Evolutionary conservation across 257 asterid genomes (phyloP).

Genomic region (Solanum infundibuliforme): DNA sequence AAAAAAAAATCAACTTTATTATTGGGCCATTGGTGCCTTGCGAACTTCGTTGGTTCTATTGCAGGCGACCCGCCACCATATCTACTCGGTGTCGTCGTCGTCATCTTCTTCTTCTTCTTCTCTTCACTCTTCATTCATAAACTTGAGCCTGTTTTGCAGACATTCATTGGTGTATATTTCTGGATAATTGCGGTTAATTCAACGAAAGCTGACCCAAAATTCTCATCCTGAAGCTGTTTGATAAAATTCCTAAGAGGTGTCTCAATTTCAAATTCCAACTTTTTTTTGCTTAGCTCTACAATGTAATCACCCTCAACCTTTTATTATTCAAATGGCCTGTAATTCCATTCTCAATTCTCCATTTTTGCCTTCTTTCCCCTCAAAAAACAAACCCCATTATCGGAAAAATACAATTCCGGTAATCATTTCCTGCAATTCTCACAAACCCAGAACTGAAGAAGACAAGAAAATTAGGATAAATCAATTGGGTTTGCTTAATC

Average conservation of each 20-base stretch:
- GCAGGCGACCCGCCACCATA: background rate
- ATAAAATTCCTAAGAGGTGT: background rate
- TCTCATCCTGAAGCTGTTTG: background rate
- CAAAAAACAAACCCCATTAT: constrained; percentile 8
- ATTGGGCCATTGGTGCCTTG: background rate
- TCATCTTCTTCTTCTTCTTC: background rate
- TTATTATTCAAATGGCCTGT: constrained; percentile 16
- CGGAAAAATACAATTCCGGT: constrained; percentile 17
- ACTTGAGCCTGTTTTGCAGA: background rate
- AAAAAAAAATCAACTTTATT: background rate
- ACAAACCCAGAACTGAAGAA: constrained; percentile 18
- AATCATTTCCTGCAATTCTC: constrained; percentile 28
- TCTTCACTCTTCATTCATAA: background rate
- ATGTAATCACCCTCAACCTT: background rate
- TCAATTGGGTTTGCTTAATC: constrained; percentile 34
- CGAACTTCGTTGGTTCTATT: background rate
- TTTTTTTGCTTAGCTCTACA: background rate
- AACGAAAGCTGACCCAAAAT: background rate
- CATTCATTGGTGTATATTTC: background rate
- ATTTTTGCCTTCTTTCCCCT: constrained; percentile 25
- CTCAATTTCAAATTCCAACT: background rate
- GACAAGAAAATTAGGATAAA: constrained; percentile 19
- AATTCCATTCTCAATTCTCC: constrained; percentile 29
- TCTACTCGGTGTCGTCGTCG: background rate
- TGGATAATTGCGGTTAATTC: background rate